These are phyloP conservation scores for Zygoascus bituminiphila DNA, from an alignment of 805 yeast genomes.

Conservation along the genomic window DNA sequence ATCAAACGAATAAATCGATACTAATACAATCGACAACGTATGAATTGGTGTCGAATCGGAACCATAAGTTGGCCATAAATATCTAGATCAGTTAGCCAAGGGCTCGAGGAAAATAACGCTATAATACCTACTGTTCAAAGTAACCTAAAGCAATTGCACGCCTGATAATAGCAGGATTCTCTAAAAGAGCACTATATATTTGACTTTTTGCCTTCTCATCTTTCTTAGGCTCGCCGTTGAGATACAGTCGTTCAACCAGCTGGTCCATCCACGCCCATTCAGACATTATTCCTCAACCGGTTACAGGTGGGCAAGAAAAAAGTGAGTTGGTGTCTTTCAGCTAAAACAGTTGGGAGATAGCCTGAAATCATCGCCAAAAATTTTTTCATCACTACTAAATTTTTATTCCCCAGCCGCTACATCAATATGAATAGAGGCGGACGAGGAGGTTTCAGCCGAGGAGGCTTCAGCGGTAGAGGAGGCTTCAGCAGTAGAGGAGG, in stretches of 20 bases:
- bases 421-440: constrained; percentile 62
- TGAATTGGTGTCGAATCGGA: neutral
- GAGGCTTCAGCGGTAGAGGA: constrained; percentile 44
- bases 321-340: too few relatives aligned
- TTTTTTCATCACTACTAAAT: neutral
- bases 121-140: neutral
- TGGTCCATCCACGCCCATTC: neutral
- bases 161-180: neutral
- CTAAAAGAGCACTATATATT: neutral
- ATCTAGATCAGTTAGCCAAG: neutral
- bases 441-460: constrained; percentile 47
- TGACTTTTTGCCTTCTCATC: neutral
- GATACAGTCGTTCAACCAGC: neutral
- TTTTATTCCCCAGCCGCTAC: neutral
- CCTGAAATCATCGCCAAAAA: neutral
- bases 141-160: neutral
- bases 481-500: constrained; percentile 50
- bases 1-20: neutral
- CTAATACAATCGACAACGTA: neutral
- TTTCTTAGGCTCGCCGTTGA: neutral
- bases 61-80: neutral
- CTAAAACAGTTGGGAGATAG: too few relatives aligned
- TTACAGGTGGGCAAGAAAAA: neutral
- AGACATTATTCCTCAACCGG: neutral
- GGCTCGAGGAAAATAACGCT: neutral